These are phyloP conservation scores for Trametes sp. DNA, from an alignment of 1,284 basidiomycete species.

Conservation along the genomic window DNA sequence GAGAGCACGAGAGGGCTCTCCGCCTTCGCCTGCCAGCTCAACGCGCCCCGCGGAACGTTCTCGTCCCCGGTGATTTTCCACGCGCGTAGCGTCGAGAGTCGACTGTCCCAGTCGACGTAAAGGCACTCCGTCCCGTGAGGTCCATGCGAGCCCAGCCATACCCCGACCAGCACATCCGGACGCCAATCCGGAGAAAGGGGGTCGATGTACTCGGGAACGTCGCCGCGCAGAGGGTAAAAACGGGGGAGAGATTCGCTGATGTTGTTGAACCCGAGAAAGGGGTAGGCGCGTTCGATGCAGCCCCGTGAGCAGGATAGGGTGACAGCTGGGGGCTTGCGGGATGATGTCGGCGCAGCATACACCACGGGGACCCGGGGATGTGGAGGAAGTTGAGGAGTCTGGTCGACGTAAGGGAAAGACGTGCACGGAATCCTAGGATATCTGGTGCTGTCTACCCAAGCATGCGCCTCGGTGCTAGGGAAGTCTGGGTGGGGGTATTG, in stretches of 20 bases:
- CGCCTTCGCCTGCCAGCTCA: conserved; percentile 31
- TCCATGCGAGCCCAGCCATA: conserved; percentile 40
- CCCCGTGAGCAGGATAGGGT: conserved; percentile 22
- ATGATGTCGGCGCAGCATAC: conserved; percentile 20
- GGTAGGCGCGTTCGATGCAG: conserved; percentile 23
- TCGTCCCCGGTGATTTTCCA: conserved; percentile 42
- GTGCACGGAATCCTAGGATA: conserved; percentile 18
- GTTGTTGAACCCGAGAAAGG: conserved; percentile 31
- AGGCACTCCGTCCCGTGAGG: conserved; percentile 39
- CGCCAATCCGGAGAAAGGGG: conserved; percentile 26
- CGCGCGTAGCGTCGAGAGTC: conserved; percentile 25
- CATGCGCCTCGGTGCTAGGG: conserved; percentile 12
- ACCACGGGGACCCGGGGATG: conserved; percentile 25
- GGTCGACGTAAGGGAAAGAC: conserved; percentile 8
- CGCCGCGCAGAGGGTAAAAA: conserved; percentile 38
- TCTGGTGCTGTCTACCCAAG: conserved; percentile 22
- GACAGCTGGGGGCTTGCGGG: conserved; percentile 26
- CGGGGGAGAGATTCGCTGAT: conserved; percentile 27
- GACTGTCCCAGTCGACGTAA: conserved; percentile 29
- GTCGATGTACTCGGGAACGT: conserved; percentile 10
- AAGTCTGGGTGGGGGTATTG: conserved; percentile 28
- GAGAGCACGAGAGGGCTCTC: neutral
- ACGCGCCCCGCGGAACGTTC: conserved; percentile 39
- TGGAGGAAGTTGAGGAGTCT: neutral
- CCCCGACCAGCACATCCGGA: conserved; percentile 32